Evolutionary conservation across 306 rosid genomes (phyloP).

Genomic region (Cicer arietinum): DNA sequence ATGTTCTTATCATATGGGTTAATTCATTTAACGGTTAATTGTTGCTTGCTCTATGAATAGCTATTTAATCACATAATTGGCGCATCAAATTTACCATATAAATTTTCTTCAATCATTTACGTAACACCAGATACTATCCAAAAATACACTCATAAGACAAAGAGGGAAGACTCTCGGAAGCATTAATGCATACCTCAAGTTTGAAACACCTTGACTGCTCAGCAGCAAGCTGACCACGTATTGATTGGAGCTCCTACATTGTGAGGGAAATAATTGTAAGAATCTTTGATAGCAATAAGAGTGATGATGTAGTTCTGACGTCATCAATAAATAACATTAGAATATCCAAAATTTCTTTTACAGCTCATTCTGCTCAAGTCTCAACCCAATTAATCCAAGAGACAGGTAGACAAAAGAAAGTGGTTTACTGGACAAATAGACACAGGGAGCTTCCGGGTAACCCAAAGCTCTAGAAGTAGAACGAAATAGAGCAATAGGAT

Average conservation of each 20-base stretch:
- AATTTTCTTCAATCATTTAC: slow-evolving; percentile 5
- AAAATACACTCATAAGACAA: slow-evolving; percentile 2
- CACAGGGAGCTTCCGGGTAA: background rate
- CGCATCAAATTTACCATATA: slow-evolving; percentile 3
- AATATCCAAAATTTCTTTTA: background rate
- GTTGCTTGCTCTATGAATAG: background rate
- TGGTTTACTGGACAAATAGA: slow-evolving; percentile 1
- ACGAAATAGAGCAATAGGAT: slow-evolving; percentile 11
- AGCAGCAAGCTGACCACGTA: slow-evolving; percentile 87
- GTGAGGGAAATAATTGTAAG: slow-evolving; percentile 29
- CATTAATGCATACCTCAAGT: slow-evolving; percentile 73
- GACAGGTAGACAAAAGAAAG: slow-evolving; percentile 18
- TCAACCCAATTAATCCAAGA: slow-evolving; percentile 11
- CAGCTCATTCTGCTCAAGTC: background rate
- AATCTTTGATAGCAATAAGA: slow-evolving; percentile 26
- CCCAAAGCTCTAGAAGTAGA: slow-evolving; percentile 29
- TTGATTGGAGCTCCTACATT: slow-evolving; percentile 93
- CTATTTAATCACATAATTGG: slow-evolving; percentile 9
- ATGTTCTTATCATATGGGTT: background rate
- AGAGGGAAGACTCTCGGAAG: slow-evolving; percentile 26
- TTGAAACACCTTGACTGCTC: slow-evolving; percentile 98
- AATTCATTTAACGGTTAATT: background rate
- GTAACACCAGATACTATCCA: slow-evolving; percentile 15
- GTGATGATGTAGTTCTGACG: background rate
- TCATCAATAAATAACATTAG: slow-evolving; percentile 4